Evolutionary conservation across 495 filamentous ascomycete genomes (phyloP).

Genomic region (Aspergillus coremiiformis): DNA sequence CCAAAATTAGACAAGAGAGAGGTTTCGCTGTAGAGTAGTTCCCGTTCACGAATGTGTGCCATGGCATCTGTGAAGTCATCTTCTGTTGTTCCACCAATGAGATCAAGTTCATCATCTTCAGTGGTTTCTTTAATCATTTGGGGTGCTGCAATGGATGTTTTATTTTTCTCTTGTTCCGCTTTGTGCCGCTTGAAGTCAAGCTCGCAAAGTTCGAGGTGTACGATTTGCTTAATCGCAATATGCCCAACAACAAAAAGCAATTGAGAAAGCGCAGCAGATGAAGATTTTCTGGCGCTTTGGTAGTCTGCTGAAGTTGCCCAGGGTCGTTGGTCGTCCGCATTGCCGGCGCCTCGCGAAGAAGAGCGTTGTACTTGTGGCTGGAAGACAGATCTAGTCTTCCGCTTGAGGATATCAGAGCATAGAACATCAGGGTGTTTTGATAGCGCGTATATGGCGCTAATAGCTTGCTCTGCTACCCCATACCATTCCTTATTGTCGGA

Average conservation of each 20-base stretch:
- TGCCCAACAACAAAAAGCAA: constrained; percentile 94
- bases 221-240: constrained; percentile 96
- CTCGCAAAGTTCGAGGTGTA: constrained; percentile 97
- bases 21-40: constrained; percentile 80
- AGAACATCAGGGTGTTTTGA: constrained; percentile 91
- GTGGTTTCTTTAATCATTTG: constrained; percentile 41
- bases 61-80: constrained; percentile 98
- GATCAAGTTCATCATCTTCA: constrained; percentile 76
- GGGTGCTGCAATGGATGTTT: constrained; percentile 44
- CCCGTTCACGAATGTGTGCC: constrained; percentile 86
- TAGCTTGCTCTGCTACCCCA: constrained; percentile 94
- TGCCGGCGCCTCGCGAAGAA: constrained; percentile 23
- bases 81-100: constrained; percentile 95
- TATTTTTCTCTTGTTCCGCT: constrained; percentile 84
- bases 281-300: constrained; percentile 28
- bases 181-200: constrained; percentile 96
- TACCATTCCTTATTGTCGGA: constrained; percentile 94
- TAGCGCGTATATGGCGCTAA: constrained; percentile 90
- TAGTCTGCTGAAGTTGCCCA: constrained; percentile 28
- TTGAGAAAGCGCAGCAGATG: constrained; percentile 73
- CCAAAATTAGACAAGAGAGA: constrained; percentile 86
- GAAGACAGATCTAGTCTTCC: constrained; percentile 83
- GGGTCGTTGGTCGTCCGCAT: constrained; percentile 44
- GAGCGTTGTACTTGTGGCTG: constrained; percentile 30
- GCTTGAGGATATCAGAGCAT: constrained; percentile 83